A percentile compares a stretch with the other conserved stretches of the same genome.
These are phyloP conservation scores for Lipomyces sp. DNA, from an alignment of 805 yeast species.

Conservation along the genomic window DNA sequence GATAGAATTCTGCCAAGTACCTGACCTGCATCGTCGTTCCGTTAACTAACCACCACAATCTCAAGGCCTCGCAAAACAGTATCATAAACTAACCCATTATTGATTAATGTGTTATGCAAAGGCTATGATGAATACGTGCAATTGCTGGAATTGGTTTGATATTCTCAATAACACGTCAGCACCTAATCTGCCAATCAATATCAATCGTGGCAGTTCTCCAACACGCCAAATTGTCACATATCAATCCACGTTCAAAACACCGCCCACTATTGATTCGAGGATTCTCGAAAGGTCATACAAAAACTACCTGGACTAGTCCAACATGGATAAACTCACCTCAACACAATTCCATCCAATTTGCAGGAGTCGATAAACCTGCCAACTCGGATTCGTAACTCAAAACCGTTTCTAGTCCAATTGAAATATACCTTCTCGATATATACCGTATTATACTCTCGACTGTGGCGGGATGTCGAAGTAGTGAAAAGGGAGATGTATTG, in stretches of 20 bases:
- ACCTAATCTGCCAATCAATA: not conserved
- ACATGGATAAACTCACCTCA: not conserved
- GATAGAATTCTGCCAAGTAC: conserved; percentile 85
- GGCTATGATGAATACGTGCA: not conserved
- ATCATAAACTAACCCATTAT: conserved; percentile 10
- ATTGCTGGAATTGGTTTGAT: not conserved
- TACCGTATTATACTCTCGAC: not conserved
- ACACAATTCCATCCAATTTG: not conserved
- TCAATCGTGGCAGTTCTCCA: not conserved
- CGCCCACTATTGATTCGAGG: not conserved
- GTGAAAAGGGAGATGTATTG: too few species aligned
- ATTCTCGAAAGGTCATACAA: not conserved
- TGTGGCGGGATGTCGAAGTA: not conserved
- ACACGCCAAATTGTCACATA: not conserved
- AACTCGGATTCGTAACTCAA: not conserved
- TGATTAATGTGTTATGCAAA: not conserved
- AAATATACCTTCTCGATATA: not conserved
- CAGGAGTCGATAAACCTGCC: not conserved
- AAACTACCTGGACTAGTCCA: not conserved
- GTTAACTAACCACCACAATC: not conserved
- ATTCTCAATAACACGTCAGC: not conserved
- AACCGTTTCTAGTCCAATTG: not conserved
- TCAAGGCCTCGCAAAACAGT: not conserved
- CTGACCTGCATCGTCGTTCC: conserved; percentile 61
- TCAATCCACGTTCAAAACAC: not conserved